Percentiles rank a stretch among this genome's conserved stretches.
phyloP scores from a whole-genome alignment of 257 asterid genomes.

The Craterostigma plantagineum region DNA sequence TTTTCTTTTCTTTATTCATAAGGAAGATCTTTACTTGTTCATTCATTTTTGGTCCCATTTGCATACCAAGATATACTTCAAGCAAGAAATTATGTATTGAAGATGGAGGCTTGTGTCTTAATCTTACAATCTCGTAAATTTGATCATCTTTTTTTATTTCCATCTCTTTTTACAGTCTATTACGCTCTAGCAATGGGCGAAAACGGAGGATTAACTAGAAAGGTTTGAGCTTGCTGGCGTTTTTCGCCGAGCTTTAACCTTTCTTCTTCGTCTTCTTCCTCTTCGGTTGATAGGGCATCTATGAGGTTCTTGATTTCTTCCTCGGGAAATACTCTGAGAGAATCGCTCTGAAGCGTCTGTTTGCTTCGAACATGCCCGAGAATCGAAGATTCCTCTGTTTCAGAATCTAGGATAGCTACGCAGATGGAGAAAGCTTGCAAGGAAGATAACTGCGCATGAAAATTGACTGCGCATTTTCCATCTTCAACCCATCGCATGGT shows the following conservation, averaged over 20 bases:
- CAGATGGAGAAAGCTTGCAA: slow-evolving; percentile 86
- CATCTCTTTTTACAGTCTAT: background rate
- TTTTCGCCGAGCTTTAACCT: slow-evolving; percentile 18
- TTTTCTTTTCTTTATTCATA: too few relatives aligned
- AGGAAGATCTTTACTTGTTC: too few relatives aligned
- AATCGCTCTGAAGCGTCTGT: slow-evolving; percentile 31
- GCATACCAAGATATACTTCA: too few relatives aligned
- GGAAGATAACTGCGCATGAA: slow-evolving; percentile 73
- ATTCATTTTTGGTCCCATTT: too few relatives aligned
- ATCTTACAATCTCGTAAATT: too few relatives aligned
- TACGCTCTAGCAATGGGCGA: slow-evolving; percentile 80
- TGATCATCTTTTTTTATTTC: too few relatives aligned
- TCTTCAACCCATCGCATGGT: slow-evolving; percentile 32
- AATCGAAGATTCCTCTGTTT: slow-evolving; percentile 31
- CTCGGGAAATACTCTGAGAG: slow-evolving; percentile 35
- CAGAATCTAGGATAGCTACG: slow-evolving; percentile 52
- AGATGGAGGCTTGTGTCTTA: too few relatives aligned
- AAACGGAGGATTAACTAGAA: slow-evolving; percentile 61
- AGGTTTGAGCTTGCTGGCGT: slow-evolving; percentile 34
- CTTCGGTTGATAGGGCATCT: slow-evolving; percentile 26
- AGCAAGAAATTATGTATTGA: too few relatives aligned
- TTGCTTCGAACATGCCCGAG: slow-evolving; percentile 25
- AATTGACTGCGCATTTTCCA: slow-evolving; percentile 54
- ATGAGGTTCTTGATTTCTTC: slow-evolving; percentile 35
- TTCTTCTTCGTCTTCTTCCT: slow-evolving; percentile 28